phyloP scores from a whole-genome alignment of 371 early-diverging fungal species.

The Choanephora cucurbitarum region DNA sequence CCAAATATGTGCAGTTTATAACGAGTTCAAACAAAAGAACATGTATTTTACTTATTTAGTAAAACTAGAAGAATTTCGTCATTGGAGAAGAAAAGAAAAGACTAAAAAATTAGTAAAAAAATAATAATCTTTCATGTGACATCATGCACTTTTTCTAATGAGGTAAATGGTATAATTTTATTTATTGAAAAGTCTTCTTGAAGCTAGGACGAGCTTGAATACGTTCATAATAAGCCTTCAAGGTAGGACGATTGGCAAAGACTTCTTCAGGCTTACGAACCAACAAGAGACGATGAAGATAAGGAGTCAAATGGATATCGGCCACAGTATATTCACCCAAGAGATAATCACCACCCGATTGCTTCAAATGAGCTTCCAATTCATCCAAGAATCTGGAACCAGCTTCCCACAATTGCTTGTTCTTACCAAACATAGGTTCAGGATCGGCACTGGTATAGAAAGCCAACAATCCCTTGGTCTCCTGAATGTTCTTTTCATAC shows the following conservation, averaged over 20 bases:
- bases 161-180: not conserved
- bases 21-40: too few relatives aligned
- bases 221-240: slow-evolving; percentile 37
- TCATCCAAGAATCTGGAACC: slow-evolving; percentile 30
- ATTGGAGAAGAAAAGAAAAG: too few relatives aligned
- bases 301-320: slow-evolving; percentile 37
- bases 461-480: slow-evolving; percentile 18
- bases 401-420: slow-evolving; percentile 26
- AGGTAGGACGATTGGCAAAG: slow-evolving; percentile 28
- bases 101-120: too few relatives aligned
- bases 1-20: too few relatives aligned
- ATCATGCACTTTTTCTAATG: too few relatives aligned
- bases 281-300: slow-evolving; percentile 24
- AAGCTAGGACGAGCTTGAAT: slow-evolving; percentile 35
- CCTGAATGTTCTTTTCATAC: slow-evolving; percentile 25
- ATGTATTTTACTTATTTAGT: too few relatives aligned
- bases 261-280: slow-evolving; percentile 31
- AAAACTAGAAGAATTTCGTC: too few relatives aligned
- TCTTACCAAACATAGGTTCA: slow-evolving; percentile 23
- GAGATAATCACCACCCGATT: slow-evolving; percentile 25
- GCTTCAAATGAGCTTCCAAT: slow-evolving; percentile 24
- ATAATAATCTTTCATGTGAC: too few relatives aligned
- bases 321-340: slow-evolving; percentile 35
- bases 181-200: slow-evolving; percentile 24
- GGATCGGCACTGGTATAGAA: slow-evolving; percentile 23